Percentiles rank a stretch among this genome's conserved stretches.
Conservation (phyloP, 345 rosid species). For the Rhizophora apiculata region DNA sequence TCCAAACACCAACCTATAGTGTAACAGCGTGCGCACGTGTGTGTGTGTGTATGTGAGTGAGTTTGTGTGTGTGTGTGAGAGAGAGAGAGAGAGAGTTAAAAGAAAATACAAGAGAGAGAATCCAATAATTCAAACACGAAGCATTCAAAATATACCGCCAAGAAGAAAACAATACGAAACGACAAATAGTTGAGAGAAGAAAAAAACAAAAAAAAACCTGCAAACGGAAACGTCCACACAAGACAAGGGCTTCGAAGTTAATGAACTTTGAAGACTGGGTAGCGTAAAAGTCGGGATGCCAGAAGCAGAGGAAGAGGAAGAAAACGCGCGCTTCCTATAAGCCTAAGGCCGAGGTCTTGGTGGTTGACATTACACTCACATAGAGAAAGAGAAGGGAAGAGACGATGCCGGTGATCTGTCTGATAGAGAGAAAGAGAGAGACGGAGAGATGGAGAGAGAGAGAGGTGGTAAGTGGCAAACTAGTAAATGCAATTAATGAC, state of each 20-base stretch:
- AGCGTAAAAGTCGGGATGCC: conserved; percentile 51
- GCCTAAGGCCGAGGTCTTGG: conserved; percentile 24
- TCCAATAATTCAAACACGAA: conserved; percentile 1
- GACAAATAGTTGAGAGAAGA: conserved; percentile 33
- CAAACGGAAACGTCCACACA: conserved; percentile 1
- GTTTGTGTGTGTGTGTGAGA: not conserved
- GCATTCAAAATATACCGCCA: conserved; percentile 15
- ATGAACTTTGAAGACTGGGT: conserved; percentile 31
- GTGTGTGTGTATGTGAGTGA: too few relatives aligned
- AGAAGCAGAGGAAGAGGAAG: conserved; percentile 9
- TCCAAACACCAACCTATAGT: conserved; percentile 21
- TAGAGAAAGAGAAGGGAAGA: not conserved
- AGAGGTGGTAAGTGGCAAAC: conserved; percentile 36
- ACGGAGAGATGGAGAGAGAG: conserved; percentile 4
- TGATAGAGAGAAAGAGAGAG: not conserved
- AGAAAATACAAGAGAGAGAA: not conserved
- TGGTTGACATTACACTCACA: conserved; percentile 13
- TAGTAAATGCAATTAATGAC: conserved; percentile 51
- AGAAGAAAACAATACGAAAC: conserved; percentile 29
- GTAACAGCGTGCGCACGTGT: not conserved
- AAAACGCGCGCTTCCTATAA: conserved; percentile 17
- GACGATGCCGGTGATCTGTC: conserved; percentile 1
- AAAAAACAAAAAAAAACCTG: conserved; percentile 25
- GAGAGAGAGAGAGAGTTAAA: not conserved
- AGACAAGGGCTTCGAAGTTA: conserved; percentile 44